These are phyloP conservation scores for Gnomoniopsis smithogilvyi DNA, from an alignment of 2,329 filamentous ascomycete species.

Conservation along the genomic window DNA sequence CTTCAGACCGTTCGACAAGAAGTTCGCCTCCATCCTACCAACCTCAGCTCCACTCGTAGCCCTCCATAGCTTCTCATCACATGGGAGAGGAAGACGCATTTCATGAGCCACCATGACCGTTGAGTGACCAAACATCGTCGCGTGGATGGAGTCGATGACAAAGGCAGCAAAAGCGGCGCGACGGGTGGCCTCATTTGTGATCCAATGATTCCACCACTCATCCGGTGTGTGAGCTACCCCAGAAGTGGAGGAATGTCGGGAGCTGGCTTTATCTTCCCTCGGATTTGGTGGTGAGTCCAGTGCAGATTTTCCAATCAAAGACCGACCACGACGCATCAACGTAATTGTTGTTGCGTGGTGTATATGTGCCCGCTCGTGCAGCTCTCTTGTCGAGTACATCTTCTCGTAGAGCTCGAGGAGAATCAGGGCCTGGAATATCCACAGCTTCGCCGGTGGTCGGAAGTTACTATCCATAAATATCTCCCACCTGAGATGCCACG, in stretches of 20 bases:
- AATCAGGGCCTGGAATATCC: conserved; percentile 90
- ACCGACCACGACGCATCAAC: conserved; percentile 89
- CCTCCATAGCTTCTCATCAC: conserved; percentile 89
- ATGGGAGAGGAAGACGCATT: conserved; percentile 85
- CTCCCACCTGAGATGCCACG: conserved; percentile 92
- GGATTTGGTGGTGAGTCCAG: conserved; percentile 79
- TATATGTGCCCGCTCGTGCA: conserved; percentile 94
- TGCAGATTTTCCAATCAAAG: conserved; percentile 80
- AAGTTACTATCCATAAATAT: conserved; percentile 91
- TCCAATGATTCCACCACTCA: conserved; percentile 96
- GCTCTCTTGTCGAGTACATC: conserved; percentile 87
- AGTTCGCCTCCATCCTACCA: conserved; percentile 73
- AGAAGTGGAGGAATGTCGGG: conserved; percentile 59
- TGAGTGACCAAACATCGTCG: conserved; percentile 96
- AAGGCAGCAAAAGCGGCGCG: conserved; percentile 92
- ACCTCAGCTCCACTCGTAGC: conserved; percentile 87
- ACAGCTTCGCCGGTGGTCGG: conserved; percentile 86
- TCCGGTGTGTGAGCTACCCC: conserved; percentile 68
- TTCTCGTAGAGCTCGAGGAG: conserved; percentile 94
- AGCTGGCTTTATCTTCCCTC: conserved; percentile 58
- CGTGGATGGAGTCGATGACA: conserved; percentile 91
- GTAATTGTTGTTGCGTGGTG: conserved; percentile 95
- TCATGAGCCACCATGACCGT: conserved; percentile 97
- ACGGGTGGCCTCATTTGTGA: conserved; percentile 86
- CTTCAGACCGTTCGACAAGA: conserved; percentile 78